Conservation (phyloP, 768 basidiomycete species). For the Polyporus arcularius region DNA sequence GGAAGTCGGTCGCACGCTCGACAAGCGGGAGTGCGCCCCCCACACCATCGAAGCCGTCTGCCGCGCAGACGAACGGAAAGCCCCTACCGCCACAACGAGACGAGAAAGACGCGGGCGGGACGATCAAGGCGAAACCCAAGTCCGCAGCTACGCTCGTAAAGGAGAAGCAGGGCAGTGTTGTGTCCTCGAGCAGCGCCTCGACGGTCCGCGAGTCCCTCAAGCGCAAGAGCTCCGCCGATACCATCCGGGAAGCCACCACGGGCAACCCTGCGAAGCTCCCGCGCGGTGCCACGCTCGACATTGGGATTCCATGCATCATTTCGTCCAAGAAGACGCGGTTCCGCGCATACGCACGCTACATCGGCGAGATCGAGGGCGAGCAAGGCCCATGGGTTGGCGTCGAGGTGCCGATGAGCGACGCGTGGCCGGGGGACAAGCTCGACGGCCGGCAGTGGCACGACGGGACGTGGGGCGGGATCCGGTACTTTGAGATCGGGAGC, state of each 20-base stretch:
- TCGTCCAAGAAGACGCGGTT: conserved; percentile 81
- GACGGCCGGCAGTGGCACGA: conserved; percentile 85
- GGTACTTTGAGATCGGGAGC: conserved; percentile 78
- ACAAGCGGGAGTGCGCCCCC: conserved; percentile 2
- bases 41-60: conserved; percentile 2
- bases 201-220: conserved; percentile 33
- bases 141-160: conserved; percentile 9
- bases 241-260: conserved; percentile 28
- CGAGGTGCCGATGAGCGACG: conserved; percentile 73
- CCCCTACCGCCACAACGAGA: conserved; percentile 16
- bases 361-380: conserved; percentile 84
- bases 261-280: conserved; percentile 31
- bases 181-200: conserved; percentile 30
- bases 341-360: conserved; percentile 85
- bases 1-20: conserved; percentile 6
- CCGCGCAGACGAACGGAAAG: conserved; percentile 6
- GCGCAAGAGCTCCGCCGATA: conserved; percentile 40
- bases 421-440: conserved; percentile 50
- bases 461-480: conserved; percentile 77
- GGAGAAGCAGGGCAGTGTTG: conserved; percentile 27
- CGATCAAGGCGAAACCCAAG: conserved; percentile 20
- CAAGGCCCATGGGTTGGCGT: conserved; percentile 88
- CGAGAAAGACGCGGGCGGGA: conserved; percentile 3
- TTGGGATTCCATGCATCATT: conserved; percentile 91
- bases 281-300: conserved; percentile 73